Evolutionary conservation across 805 yeast genomes (phyloP).

Genomic region (Yarrowia osloensis): DNA sequence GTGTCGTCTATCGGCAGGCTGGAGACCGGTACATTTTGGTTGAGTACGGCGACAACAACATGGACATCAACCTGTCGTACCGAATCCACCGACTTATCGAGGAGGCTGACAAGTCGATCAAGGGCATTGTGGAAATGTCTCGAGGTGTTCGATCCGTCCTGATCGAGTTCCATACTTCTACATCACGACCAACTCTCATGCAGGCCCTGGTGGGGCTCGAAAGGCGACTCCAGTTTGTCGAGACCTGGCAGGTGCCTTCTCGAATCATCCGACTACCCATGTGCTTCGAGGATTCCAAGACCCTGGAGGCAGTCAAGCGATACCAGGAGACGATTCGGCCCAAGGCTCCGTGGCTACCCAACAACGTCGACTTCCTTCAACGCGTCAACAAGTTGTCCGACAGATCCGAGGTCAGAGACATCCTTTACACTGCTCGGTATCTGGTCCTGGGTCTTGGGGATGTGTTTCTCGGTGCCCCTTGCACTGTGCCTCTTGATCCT

Average conservation of each 20-base stretch:
- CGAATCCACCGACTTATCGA: slow-evolving; percentile 81
- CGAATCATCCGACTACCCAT: slow-evolving; percentile 84
- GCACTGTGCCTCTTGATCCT: slow-evolving; percentile 98
- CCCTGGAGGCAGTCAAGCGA: slow-evolving; percentile 85
- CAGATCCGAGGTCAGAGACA: slow-evolving; percentile 73
- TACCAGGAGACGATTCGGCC: slow-evolving; percentile 92
- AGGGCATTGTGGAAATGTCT: slow-evolving; percentile 91
- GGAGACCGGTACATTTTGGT: slow-evolving; percentile 92
- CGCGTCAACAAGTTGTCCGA: slow-evolving; percentile 73
- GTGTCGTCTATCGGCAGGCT: slow-evolving; percentile 88
- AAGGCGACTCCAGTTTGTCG: slow-evolving; percentile 66
- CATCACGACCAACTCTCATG: slow-evolving; percentile 64
- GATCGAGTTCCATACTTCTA: slow-evolving; percentile 73
- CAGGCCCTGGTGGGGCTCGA: slow-evolving; percentile 72
- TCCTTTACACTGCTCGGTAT: slow-evolving; percentile 87
- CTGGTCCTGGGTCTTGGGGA: slow-evolving; percentile 95
- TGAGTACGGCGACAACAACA: slow-evolving; percentile 86
- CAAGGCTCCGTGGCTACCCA: slow-evolving; percentile 96
- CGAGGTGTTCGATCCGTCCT: slow-evolving; percentile 95
- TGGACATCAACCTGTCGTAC: slow-evolving; percentile 84
- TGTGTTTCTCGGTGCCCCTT: slow-evolving; percentile 96
- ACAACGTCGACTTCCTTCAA: slow-evolving; percentile 93
- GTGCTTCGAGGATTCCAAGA: slow-evolving; percentile 93
- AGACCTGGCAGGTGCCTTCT: slow-evolving; percentile 84
- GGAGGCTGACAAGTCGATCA: slow-evolving; percentile 65